Conservation (phyloP, 371 early-diverging fungal species). For the Lichtheimia corymbifera region DNA sequence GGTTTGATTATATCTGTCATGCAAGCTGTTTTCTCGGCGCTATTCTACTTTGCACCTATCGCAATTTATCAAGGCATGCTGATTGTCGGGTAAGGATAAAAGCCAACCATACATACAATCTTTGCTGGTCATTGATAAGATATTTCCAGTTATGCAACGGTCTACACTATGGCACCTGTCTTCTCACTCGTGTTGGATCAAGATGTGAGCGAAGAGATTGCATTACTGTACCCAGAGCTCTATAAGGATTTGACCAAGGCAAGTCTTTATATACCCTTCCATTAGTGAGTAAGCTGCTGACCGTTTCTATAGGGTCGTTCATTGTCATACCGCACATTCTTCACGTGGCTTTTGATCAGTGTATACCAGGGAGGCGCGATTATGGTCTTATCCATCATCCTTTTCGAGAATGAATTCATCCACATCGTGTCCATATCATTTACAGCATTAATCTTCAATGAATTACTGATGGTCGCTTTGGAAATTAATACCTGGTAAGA, state of each 20-base stretch:
- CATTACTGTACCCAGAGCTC: conserved; percentile 95
- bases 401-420: conserved; percentile 96
- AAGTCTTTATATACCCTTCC: neutral
- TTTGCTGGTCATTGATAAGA: neutral
- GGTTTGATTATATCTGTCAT: conserved; percentile 97
- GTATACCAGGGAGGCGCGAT: conserved; percentile 97
- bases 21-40: conserved; percentile 98
- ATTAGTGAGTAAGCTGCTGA: neutral
- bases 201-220: conserved; percentile 92
- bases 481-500: conserved; percentile 87
- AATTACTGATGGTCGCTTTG: conserved; percentile 97
- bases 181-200: conserved; percentile 93
- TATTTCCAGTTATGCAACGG: conserved; percentile 80
- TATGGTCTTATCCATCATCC: conserved; percentile 92
- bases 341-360: conserved; percentile 92
- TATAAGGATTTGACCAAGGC: conserved; percentile 95
- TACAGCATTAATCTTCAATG: conserved; percentile 96
- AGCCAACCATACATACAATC: neutral
- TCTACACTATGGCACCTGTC: conserved; percentile 98
- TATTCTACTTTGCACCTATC: conserved; percentile 98
- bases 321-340: conserved; percentile 91
- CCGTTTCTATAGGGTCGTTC: conserved; percentile 71
- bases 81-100: conserved; percentile 49
- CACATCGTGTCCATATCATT: conserved; percentile 97
- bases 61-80: conserved; percentile 90